Evolutionary conservation across 148 eudicot species (phyloP), one percentile per base, ranked within the genome.

Genomic region (Rhododendron simsii): DNA sequence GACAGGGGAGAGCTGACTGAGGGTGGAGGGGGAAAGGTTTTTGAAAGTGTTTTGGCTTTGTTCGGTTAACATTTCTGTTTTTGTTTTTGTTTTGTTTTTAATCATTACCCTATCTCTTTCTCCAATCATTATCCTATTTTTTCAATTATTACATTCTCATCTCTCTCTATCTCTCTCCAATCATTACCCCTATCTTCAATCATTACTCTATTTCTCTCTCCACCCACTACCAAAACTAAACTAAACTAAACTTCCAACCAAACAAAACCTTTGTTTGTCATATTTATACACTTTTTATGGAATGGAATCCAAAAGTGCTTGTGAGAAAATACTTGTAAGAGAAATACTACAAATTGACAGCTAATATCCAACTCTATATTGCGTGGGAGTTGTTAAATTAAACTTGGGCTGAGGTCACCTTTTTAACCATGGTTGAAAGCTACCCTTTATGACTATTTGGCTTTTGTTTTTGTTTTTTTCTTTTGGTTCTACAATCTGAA

Each of bases 311-410:
- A 71, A 83, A 82, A 26, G 76, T 44, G 26, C 20, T 4, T 47
- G 18, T 39, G 61, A 4, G 39, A 82, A 77, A 9, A 35, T 76
- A 39, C 12, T 10, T 51, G 41, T 12, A 5, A 85, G 59, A 2
- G 53, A 61, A 63, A 81, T 16, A 9, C 26, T 37, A 37, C 39
- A 5, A 61, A 80, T 65, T 86, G 92, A 88, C 92, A 91, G 92
- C 92, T 91, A 91, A 89, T 89, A 88, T 89, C 82, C 92, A 89
- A 86, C 91, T 78, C 84, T 26, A 26, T 18, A 30, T 45, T 45
- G 71, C 26, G 73, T 30, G n/a, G 78, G 39, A 78, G 84, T 65
- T 0, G 87, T 85, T 80, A 85, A 45, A 47, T 80, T 20, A 65
- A 69, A 85, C 76, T 63, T 63, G 7, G 78, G 80, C 57, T 81